Evolutionary conservation across 2,329 filamentous ascomycete species (phyloP).

Genomic region (Microcera coccophila): DNA sequence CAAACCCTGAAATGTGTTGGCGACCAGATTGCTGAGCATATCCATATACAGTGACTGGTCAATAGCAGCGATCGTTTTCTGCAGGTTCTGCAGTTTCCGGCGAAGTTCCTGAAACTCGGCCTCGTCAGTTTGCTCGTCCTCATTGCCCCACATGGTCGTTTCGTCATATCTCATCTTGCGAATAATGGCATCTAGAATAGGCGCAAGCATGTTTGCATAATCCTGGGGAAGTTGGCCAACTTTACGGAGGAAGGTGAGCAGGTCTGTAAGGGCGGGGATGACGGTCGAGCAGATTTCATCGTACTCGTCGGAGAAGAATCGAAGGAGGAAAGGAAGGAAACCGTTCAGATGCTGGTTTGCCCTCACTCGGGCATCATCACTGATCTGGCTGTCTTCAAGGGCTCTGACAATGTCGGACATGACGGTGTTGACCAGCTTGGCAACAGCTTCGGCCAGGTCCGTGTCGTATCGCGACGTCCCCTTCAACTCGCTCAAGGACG

Average conservation of each 20-base stretch:
- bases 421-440: conserved; percentile 89
- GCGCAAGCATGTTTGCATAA: conserved; percentile 78
- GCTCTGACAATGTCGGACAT: conserved; percentile 83
- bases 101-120: conserved; percentile 95
- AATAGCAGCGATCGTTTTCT: conserved; percentile 87
- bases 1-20: conserved; percentile 76
- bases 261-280: conserved; percentile 86
- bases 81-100: conserved; percentile 82
- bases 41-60: conserved; percentile 87
- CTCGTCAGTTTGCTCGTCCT: conserved; percentile 93
- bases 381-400: conserved; percentile 63
- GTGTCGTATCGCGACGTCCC: conserved; percentile 87
- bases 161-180: conserved; percentile 97
- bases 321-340: conserved; percentile 81
- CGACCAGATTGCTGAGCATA: conserved; percentile 82
- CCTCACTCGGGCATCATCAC: conserved; percentile 62
- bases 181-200: conserved; percentile 87
- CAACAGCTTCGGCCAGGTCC: conserved; percentile 90
- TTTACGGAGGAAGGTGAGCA: conserved; percentile 86
- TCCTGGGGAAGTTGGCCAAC: conserved; percentile 66
- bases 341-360: conserved; percentile 78
- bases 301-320: conserved; percentile 96
- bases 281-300: conserved; percentile 97
- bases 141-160: conserved; percentile 86
- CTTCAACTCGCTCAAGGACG: conserved; percentile 72